Evolutionary conservation across 495 filamentous ascomycete genomes (phyloP).

Genomic region (Tuber magnatum): DNA sequence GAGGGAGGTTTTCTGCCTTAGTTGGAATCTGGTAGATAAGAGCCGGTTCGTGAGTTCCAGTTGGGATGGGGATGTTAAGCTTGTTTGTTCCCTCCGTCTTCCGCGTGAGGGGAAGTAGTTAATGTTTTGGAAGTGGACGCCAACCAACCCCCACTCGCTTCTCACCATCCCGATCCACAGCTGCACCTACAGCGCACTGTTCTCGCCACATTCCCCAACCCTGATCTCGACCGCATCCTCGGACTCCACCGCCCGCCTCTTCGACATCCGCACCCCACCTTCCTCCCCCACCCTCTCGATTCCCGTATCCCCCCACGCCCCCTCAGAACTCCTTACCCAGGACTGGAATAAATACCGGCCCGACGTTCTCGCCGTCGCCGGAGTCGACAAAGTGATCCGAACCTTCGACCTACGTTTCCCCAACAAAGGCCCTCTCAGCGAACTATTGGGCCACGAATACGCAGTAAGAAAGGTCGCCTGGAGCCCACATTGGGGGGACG

Average conservation of each 20-base stretch:
- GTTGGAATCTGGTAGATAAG: conserved; percentile 89
- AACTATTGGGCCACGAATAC: conserved; percentile 81
- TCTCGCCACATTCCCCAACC: conserved; percentile 68
- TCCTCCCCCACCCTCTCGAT: conserved; percentile 56
- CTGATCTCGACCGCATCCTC: conserved; percentile 73
- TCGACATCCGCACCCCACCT: conserved; percentile 77
- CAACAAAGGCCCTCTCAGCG: conserved; percentile 56
- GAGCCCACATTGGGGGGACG: conserved; percentile 82
- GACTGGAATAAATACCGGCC: conserved; percentile 98
- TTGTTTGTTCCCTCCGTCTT: conserved; percentile 47
- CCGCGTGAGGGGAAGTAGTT: neutral
- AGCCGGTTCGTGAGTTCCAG: conserved; percentile 78
- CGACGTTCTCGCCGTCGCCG: conserved; percentile 71
- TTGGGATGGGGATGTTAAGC: conserved; percentile 91
- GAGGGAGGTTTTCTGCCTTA: conserved; percentile 80
- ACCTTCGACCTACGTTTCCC: conserved; percentile 81
- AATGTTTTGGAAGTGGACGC: conserved; percentile 61
- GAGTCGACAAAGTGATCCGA: conserved; percentile 80
- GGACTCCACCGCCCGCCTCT: conserved; percentile 80
- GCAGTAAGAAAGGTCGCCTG: conserved; percentile 77
- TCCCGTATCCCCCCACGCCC: conserved; percentile 34
- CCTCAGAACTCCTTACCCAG: conserved; percentile 78
- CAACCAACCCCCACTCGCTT: conserved; percentile 61
- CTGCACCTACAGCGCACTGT: conserved; percentile 83
- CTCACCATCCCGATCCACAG: conserved; percentile 77